Evolutionary conservation across 768 basidiomycete species (phyloP).

Genomic region (Neoboletus brunneissimus): DNA sequence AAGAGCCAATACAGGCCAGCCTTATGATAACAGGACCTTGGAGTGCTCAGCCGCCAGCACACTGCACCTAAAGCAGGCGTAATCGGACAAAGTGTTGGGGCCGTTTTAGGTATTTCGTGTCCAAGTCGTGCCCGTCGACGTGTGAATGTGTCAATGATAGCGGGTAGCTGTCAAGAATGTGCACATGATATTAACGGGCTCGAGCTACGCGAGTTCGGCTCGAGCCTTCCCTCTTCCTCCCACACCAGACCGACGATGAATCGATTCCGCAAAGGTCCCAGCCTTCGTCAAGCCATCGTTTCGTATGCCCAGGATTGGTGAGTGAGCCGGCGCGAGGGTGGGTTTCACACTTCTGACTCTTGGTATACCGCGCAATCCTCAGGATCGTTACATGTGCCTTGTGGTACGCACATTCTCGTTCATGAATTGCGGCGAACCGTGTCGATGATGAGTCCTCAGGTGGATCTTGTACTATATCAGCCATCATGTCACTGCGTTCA

Average conservation of each 20-base stretch:
- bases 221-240: not conserved
- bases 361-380: not conserved
- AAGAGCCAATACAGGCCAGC: too few relatives aligned
- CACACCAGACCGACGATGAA: conserved; percentile 9
- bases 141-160: not conserved
- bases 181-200: not conserved
- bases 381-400: conserved; percentile 66
- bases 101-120: too few relatives aligned
- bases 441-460: conserved; percentile 35
- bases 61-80: not conserved
- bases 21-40: too few relatives aligned
- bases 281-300: conserved; percentile 22
- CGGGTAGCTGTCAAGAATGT: not conserved
- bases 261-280: conserved; percentile 9
- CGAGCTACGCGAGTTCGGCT: not conserved
- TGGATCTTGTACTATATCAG: conserved; percentile 56
- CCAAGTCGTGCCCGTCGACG: not conserved
- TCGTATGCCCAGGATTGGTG: conserved; percentile 81
- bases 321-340: conserved; percentile 10
- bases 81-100: not conserved
- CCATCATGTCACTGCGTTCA: conserved; percentile 57
- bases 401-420: conserved; percentile 44
- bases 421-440: not conserved
- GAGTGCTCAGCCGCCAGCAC: not conserved
- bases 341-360: not conserved